Evolutionary conservation across 768 basidiomycete genomes (phyloP).

Genomic region (Amanita muscaria): DNA sequence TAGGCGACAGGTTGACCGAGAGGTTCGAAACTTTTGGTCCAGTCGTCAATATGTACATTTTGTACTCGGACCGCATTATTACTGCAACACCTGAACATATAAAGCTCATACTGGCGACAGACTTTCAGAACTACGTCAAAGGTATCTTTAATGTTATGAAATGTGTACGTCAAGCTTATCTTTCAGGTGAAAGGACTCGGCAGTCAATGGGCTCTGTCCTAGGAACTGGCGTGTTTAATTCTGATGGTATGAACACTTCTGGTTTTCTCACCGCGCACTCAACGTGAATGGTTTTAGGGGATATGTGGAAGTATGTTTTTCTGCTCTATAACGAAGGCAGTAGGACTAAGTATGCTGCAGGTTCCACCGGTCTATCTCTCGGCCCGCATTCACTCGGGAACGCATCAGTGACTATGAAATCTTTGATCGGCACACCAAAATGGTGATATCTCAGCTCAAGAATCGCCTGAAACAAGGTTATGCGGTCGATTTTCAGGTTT

Average conservation of each 20-base stretch:
- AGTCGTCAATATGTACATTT: constrained; percentile 33
- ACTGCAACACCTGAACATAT: constrained; percentile 47
- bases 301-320: constrained; percentile 30
- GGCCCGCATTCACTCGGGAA: constrained; percentile 57
- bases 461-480: constrained; percentile 39
- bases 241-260: constrained; percentile 36
- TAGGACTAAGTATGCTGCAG: constrained; percentile 16
- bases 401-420: constrained; percentile 51
- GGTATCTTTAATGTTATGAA: constrained; percentile 22
- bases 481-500: constrained; percentile 52
- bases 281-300: constrained; percentile 12
- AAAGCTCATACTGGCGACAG: constrained; percentile 46
- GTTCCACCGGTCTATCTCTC: constrained; percentile 56
- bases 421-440: constrained; percentile 47
- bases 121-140: constrained; percentile 54
- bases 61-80: constrained; percentile 38
- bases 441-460: constrained; percentile 35
- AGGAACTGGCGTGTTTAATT: constrained; percentile 63
- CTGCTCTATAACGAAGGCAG: background rate
- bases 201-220: constrained; percentile 37
- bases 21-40: constrained; percentile 28
- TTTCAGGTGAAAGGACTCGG: constrained; percentile 34
- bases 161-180: background rate
- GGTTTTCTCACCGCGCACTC: background rate
- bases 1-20: constrained; percentile 37